These are phyloP conservation scores for Erythrophleum ivorense DNA, from an alignment of 331 rosid genomes.

Conservation along the genomic window DNA sequence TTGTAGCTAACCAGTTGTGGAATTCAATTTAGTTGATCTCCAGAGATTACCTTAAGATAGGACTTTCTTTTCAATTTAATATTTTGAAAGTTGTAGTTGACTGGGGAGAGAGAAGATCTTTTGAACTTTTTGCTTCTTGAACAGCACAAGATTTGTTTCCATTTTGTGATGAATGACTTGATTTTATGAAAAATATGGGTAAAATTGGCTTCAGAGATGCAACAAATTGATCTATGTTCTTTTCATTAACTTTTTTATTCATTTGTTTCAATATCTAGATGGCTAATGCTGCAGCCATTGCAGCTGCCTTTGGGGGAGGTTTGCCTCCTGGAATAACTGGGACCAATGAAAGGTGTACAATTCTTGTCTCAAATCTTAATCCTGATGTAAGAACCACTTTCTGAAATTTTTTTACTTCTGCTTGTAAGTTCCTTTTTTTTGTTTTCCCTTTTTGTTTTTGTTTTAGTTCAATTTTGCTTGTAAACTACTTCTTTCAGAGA, in stretches of 20 bases:
- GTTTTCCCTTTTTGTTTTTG: background rate
- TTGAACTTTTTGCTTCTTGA: constrained; percentile 10
- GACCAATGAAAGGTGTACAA: constrained; percentile 92
- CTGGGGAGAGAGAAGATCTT: background rate
- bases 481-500: constrained; percentile 62
- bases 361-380: constrained; percentile 88
- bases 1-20: background rate
- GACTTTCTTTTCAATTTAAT: background rate
- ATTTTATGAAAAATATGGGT: background rate
- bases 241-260: background rate
- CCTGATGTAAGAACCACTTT: constrained; percentile 71
- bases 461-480: background rate
- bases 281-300: constrained; percentile 87
- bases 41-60: background rate
- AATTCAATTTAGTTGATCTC: constrained; percentile 12
- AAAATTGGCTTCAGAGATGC: background rate
- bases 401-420: background rate
- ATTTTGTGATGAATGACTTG: constrained; percentile 11
- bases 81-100: background rate
- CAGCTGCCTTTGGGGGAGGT: constrained; percentile 91
- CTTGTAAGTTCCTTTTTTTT: background rate
- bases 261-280: constrained; percentile 55
- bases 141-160: constrained; percentile 2
- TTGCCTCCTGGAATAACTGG: constrained; percentile 96
- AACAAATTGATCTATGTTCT: background rate